Conservation (phyloP, 805 yeast genomes). For the Lipomyces yamanashiensis region DNA sequence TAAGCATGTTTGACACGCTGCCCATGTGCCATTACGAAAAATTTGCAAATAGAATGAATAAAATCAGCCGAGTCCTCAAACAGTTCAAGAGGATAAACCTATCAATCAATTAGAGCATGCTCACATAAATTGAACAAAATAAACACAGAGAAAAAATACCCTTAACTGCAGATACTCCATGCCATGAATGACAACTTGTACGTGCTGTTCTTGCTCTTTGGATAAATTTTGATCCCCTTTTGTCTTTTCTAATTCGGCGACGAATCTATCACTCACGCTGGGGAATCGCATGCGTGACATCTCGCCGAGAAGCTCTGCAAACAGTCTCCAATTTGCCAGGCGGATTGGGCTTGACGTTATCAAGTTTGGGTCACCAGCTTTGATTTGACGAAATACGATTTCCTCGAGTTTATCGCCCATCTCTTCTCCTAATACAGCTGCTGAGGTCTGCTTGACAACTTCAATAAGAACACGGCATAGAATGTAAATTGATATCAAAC, state of each 20-base stretch:
- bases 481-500: slow-evolving; percentile 83
- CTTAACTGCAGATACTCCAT: slow-evolving; percentile 83
- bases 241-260: slow-evolving; percentile 84
- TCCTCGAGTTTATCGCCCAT: slow-evolving; percentile 85
- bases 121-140: neutral
- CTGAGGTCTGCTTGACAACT: slow-evolving; percentile 84
- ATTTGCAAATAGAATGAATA: slow-evolving; percentile 81
- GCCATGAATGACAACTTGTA: slow-evolving; percentile 81
- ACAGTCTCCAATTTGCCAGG: slow-evolving; percentile 90
- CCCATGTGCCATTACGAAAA: slow-evolving; percentile 68
- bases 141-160: neutral
- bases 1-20: slow-evolving; percentile 74
- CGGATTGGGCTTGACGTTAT: slow-evolving; percentile 73
- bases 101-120: neutral
- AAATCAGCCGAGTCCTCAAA: slow-evolving; percentile 96
- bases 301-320: slow-evolving; percentile 85
- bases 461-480: slow-evolving; percentile 90
- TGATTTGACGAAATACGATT: slow-evolving; percentile 85
- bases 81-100: slow-evolving; percentile 80
- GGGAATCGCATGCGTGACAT: slow-evolving; percentile 85
- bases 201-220: slow-evolving; percentile 60
- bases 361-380: slow-evolving; percentile 79
- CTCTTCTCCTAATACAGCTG: slow-evolving; percentile 74
- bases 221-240: slow-evolving; percentile 43
- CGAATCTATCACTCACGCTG: slow-evolving; percentile 89